Base-by-base conservation (phyloP, 768 basidiomycete species). In the Tulasnella calospora region DNA sequence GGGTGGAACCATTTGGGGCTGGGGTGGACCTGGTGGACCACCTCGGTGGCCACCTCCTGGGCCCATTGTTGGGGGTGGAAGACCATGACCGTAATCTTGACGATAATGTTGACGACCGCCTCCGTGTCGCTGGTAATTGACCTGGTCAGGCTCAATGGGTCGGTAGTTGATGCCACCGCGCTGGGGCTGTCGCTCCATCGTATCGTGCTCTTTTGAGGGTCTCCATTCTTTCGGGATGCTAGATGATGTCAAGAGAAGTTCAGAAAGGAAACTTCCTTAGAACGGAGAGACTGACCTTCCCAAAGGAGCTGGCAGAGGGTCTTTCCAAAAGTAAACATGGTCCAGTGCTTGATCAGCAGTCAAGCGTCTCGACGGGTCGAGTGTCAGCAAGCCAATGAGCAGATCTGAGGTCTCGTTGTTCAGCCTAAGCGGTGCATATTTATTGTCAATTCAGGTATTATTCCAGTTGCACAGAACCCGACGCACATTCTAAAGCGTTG, bases 271-370 rank as follows among this genome's bases (percentile, higher is more conserved):
- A 12, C 44, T 44, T 3, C 17, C 40, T 47, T 8, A 72, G 46
- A 10, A 41, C 61, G 30, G 23, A 10, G 7, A 19, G 33, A 82
- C 83, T 75, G 51, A 85, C 85, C 80, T 81, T 77, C 80, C 82
- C 0, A 83, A 77, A 51, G 81, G 80, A 4, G 83, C 83, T 1
- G 96, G 94, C 47, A 95, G 82, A 0, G 97, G 96, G 80, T 94
- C 91, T 0, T 91, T 91, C 94, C 94, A 98, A 84, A 99, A 98
- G 86, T 95, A 99, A 27, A 93, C 91, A 83, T 98, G 95, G 81
- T 96, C 92, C 74, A 98, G 88, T 0, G 96, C 96, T 79, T 94
- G 88, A 2, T 89, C 84, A 12, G 97, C 97, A 1, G 96, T 95
- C 55, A 95, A 88, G 27, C 97, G 89, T 77, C 92, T 89, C 79